A percentile compares a stretch with the other conserved stretches of the same genome.
Evolutionary conservation across 345 rosid genomes (phyloP).

Genomic region (Arabidopsis suecica): DNA sequence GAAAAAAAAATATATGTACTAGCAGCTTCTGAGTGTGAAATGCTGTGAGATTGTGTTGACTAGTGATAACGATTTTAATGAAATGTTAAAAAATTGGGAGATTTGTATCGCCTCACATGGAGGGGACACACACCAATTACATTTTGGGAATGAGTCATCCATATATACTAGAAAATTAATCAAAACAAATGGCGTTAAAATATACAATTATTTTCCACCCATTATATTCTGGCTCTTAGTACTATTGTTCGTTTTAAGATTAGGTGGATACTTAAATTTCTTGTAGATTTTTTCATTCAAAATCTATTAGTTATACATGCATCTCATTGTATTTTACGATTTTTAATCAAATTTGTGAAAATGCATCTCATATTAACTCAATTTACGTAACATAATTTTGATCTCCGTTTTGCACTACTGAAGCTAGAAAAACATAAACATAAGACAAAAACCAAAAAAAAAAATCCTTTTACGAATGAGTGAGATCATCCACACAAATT

Average conservation of each 20-base stretch:
- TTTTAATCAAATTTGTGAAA: too few relatives aligned
- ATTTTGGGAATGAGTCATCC: slow-evolving; percentile 21
- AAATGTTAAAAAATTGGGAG: not conserved
- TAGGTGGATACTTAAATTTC: too few relatives aligned
- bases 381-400: not conserved
- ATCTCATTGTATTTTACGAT: too few relatives aligned
- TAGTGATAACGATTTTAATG: slow-evolving; percentile 3
- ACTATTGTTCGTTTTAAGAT: not conserved
- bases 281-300: too few relatives aligned
- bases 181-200: not conserved
- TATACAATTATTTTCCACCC: not conserved
- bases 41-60: slow-evolving; percentile 33
- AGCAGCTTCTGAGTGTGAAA: slow-evolving; percentile 27
- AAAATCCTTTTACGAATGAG: not conserved
- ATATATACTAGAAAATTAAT: not conserved
- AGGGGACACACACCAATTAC: slow-evolving; percentile 35
- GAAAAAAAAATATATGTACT: too few relatives aligned
- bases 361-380: too few relatives aligned
- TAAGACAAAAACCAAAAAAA: slow-evolving; percentile 8
- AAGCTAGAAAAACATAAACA: not conserved
- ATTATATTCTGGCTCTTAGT: not conserved
- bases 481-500: slow-evolving; percentile 14
- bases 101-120: slow-evolving; percentile 37
- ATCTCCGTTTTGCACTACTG: not conserved
- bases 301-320: too few relatives aligned